These are phyloP conservation scores for Leishmania aethiopica DNA, from an alignment of 208 protist species.

Conservation along the genomic window DNA sequence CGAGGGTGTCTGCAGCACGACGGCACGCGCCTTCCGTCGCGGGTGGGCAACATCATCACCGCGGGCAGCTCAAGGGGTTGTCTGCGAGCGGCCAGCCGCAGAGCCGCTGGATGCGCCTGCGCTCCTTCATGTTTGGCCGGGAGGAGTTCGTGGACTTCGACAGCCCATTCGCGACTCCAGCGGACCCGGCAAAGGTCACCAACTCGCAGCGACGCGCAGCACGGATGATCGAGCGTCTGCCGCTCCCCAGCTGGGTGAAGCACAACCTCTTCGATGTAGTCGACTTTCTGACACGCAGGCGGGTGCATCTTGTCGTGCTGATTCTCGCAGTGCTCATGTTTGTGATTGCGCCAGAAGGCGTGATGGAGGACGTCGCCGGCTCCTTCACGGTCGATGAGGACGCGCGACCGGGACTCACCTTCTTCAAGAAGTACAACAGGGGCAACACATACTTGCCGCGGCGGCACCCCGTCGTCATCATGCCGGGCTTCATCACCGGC, in stretches of 20 bases:
- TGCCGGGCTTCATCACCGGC: slow-evolving; percentile 86
- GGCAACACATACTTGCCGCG: slow-evolving; percentile 39
- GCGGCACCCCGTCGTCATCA: slow-evolving; percentile 80
- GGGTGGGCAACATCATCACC: neutral
- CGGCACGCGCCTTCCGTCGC: neutral
- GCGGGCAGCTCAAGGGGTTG: neutral
- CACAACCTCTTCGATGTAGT: slow-evolving; percentile 45
- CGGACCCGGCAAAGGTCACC: slow-evolving; percentile 9
- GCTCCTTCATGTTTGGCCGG: slow-evolving; percentile 19
- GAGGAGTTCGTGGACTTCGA: slow-evolving; percentile 43
- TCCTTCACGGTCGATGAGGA: slow-evolving; percentile 71
- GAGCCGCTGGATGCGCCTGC: slow-evolving; percentile 14
- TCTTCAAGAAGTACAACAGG: slow-evolving; percentile 56
- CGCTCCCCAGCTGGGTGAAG: slow-evolving; percentile 39
- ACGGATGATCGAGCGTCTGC: slow-evolving; percentile 25
- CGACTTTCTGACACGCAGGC: slow-evolving; percentile 57
- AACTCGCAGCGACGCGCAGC: slow-evolving; percentile 27
- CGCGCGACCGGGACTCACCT: slow-evolving; percentile 67
- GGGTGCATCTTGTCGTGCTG: slow-evolving; percentile 49
- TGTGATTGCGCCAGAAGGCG: slow-evolving; percentile 7
- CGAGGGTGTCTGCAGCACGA: slow-evolving; percentile 6
- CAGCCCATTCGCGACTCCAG: neutral
- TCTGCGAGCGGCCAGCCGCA: neutral
- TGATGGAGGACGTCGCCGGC: slow-evolving; percentile 46
- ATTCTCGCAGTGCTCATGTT: slow-evolving; percentile 33